phyloP scores from a whole-genome alignment of 2,329 filamentous ascomycete genomes.

The Exophiala phaeomuriformis region DNA sequence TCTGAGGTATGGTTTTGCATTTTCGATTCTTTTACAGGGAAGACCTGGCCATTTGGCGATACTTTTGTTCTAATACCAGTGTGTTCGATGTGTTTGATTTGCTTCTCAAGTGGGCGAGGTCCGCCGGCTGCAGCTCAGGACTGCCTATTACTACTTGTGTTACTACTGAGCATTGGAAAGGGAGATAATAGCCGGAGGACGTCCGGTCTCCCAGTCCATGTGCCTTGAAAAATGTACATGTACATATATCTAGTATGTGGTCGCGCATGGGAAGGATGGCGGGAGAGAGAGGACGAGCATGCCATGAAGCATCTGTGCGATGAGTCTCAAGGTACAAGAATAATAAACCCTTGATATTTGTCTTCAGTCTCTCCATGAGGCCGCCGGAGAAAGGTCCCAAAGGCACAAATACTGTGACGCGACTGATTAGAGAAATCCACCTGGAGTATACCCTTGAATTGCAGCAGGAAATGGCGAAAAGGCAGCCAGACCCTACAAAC shows the following conservation, averaged over 20 bases:
- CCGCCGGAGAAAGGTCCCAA: no score
- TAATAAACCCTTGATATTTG: neutral
- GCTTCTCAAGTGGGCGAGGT: constrained; percentile 1
- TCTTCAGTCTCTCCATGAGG: no score
- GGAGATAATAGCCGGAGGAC: constrained; percentile 11
- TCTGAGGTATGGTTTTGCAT: constrained; percentile 3
- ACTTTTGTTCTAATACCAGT: constrained; percentile 17
- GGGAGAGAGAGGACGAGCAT: neutral
- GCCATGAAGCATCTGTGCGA: constrained; percentile 3
- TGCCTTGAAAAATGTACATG: constrained; percentile 3
- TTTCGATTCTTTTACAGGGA: constrained; percentile 12
- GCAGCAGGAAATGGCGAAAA: no score
- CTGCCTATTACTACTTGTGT: constrained; percentile 15
- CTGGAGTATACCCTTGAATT: no score
- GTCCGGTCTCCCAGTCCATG: constrained; percentile 11
- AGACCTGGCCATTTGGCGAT: constrained; percentile 4
- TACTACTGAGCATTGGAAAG: constrained; percentile 10
- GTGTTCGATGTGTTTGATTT: constrained; percentile 1
- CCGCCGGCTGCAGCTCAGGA: constrained; percentile 12
- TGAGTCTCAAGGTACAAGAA: neutral
- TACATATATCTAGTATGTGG: constrained; percentile 10
- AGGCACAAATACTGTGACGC: no score
- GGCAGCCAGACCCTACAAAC: no score
- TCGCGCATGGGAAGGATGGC: neutral
- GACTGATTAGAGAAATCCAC: no score